Percentiles rank a stretch among this genome's conserved stretches.
These are phyloP conservation scores for Geotrichum carabidarum DNA, from an alignment of 1,139 yeast genomes.

Conservation along the genomic window DNA sequence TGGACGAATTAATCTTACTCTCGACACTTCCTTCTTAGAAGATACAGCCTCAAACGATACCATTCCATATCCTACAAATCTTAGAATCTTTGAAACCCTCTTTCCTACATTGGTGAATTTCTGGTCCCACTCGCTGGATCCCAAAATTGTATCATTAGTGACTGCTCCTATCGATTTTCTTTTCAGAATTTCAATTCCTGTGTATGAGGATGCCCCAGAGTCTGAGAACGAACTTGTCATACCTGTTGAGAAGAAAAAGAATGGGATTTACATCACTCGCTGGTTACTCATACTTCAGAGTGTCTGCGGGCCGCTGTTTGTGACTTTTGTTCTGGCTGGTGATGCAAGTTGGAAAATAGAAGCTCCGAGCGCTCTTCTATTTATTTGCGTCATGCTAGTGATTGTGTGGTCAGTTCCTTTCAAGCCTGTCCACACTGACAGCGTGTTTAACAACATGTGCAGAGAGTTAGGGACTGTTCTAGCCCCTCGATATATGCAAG, in stretches of 20 bases:
- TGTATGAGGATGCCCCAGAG: slow-evolving; percentile 32
- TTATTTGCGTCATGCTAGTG: slow-evolving; percentile 51
- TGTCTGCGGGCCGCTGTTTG: slow-evolving; percentile 15
- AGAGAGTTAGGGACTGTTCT: too few relatives aligned
- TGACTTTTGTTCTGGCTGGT: slow-evolving; percentile 18
- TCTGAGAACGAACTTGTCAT: slow-evolving; percentile 18
- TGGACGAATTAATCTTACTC: too few relatives aligned
- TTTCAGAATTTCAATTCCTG: slow-evolving; percentile 49
- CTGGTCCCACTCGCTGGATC: slow-evolving; percentile 25
- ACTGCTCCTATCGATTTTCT: slow-evolving; percentile 44
- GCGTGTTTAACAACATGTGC: too few relatives aligned
- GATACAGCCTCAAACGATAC: too few relatives aligned
- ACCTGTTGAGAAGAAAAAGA: neutral
- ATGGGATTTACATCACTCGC: slow-evolving; percentile 6
- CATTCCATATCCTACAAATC: too few relatives aligned
- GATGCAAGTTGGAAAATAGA: slow-evolving; percentile 31
- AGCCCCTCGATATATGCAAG: slow-evolving; percentile 18
- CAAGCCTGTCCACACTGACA: slow-evolving; percentile 29
- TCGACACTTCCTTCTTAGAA: too few relatives aligned
- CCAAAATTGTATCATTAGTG: slow-evolving; percentile 34
- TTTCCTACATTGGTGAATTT: slow-evolving; percentile 22
- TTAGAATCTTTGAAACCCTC: slow-evolving; percentile 15
- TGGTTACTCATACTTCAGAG: slow-evolving; percentile 16
- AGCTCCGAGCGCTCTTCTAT: slow-evolving; percentile 45
- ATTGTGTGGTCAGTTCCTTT: slow-evolving; percentile 30